Conservation (phyloP, 2,329 filamentous ascomycete genomes). For the Davidsoniella neocaledoniae region DNA sequence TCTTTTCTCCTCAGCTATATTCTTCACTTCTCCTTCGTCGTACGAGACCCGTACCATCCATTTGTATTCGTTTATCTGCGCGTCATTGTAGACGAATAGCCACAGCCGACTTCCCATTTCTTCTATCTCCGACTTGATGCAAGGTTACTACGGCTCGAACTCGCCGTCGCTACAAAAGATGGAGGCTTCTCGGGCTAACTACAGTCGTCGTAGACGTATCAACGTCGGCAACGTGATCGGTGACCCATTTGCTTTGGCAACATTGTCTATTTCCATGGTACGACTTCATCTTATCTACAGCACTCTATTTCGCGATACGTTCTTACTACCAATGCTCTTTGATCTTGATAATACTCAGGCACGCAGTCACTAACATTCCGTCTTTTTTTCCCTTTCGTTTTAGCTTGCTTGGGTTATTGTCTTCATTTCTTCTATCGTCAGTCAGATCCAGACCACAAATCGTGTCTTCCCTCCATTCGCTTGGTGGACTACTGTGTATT, state of each 20-base stretch:
- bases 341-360: too few species aligned
- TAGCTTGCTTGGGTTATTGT: constrained; percentile 92
- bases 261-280: constrained; percentile 81
- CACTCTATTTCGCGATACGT: background rate
- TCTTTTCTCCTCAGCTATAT: too few species aligned
- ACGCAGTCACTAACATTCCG: background rate
- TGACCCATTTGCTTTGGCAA: constrained; percentile 90
- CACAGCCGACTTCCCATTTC: too few species aligned
- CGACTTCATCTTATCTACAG: constrained; percentile 23
- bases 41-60: too few species aligned
- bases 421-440: constrained; percentile 59
- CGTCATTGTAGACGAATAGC: too few species aligned
- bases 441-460: constrained; percentile 19
- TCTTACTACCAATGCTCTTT: background rate
- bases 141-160: constrained; percentile 53
- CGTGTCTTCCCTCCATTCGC: constrained; percentile 61
- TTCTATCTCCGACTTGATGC: constrained; percentile 33
- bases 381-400: background rate
- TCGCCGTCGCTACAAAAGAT: constrained; percentile 68
- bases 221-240: constrained; percentile 80
- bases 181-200: constrained; percentile 47
- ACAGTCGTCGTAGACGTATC: constrained; percentile 43
- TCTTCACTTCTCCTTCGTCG: too few species aligned
- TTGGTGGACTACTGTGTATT: constrained; percentile 84
- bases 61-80: too few species aligned